A percentile compares a stretch with the other conserved stretches of the same genome.
These are phyloP conservation scores for Crithidia expoeki DNA, from an alignment of 208 protist species.

Conservation along the genomic window DNA sequence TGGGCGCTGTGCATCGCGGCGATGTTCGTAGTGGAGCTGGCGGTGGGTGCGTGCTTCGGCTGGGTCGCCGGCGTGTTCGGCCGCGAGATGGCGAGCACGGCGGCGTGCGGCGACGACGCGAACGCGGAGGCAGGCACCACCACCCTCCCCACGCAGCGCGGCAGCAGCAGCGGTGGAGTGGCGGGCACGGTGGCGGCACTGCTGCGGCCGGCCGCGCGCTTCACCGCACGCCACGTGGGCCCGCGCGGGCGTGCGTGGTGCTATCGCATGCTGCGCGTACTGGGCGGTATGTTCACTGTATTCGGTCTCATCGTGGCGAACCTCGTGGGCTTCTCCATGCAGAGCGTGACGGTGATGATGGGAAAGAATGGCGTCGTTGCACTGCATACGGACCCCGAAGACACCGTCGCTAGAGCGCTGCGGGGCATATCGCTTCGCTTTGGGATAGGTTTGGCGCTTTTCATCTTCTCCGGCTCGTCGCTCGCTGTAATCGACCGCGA, in stretches of 20 bases:
- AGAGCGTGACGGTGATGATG: background rate
- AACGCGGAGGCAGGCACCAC: background rate
- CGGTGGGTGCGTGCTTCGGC: slow-evolving; percentile 34
- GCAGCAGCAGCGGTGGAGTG: background rate
- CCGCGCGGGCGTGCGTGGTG: slow-evolving; percentile 28
- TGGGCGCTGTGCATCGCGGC: slow-evolving; percentile 67
- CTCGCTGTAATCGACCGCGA: slow-evolving; percentile 22
- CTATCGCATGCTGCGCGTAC: slow-evolving; percentile 28
- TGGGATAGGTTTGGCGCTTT: background rate
- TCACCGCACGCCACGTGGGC: background rate
- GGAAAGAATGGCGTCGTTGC: background rate
- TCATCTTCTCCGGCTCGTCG: slow-evolving; percentile 8
- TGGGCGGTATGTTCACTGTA: slow-evolving; percentile 38
- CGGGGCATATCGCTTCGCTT: background rate
- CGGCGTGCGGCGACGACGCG: no score
- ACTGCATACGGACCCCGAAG: background rate
- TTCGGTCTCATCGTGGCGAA: slow-evolving; percentile 57
- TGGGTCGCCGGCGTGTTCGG: slow-evolving; percentile 18
- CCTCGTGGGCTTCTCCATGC: slow-evolving; percentile 59
- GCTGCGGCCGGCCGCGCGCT: slow-evolving; percentile 13
- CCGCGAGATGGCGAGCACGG: slow-evolving; percentile 39
- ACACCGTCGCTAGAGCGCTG: background rate
- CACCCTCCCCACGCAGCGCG: background rate
- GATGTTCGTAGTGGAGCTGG: slow-evolving; percentile 64
- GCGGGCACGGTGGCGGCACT: slow-evolving; percentile 2